These are phyloP conservation scores for Eucalyptus sp. DNA, from an alignment of 345 rosid genomes.

Conservation along the genomic window DNA sequence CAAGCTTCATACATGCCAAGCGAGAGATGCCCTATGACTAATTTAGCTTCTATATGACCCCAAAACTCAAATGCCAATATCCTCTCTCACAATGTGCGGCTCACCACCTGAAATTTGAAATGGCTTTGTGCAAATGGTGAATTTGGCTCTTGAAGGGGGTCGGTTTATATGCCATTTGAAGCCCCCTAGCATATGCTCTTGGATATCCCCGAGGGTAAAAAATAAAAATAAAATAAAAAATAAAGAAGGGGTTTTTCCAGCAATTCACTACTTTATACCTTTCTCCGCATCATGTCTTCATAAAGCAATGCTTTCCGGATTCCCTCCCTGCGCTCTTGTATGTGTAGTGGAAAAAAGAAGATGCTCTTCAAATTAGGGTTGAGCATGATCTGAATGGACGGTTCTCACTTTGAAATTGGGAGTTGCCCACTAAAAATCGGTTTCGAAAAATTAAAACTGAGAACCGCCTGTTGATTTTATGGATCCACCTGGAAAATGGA, in stretches of 20 bases:
- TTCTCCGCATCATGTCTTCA: neutral
- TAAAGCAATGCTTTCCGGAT: neutral
- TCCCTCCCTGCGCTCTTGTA: neutral
- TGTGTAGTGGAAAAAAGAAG: neutral
- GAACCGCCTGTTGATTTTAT: accelerated
- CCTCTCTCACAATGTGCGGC: neutral
- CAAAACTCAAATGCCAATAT: neutral
- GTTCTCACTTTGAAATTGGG: too few species aligned
- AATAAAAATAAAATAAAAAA: too few species aligned
- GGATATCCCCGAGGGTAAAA: neutral
- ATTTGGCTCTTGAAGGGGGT: neutral
- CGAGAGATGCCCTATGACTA: slow-evolving; percentile 9
- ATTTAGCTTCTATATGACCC: neutral
- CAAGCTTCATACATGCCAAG: neutral
- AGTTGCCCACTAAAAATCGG: accelerated
- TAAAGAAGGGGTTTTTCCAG: neutral
- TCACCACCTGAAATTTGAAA: neutral
- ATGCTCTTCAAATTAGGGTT: neutral
- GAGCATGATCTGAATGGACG: too few species aligned
- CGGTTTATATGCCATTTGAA: neutral
- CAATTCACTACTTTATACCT: neutral
- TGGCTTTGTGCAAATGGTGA: neutral
- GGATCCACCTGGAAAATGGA: too few species aligned
- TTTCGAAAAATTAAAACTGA: too few species aligned
- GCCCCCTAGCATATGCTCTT: neutral